Conservation (phyloP, 305 asterid genomes). For the Andrographis paniculata region DNA sequence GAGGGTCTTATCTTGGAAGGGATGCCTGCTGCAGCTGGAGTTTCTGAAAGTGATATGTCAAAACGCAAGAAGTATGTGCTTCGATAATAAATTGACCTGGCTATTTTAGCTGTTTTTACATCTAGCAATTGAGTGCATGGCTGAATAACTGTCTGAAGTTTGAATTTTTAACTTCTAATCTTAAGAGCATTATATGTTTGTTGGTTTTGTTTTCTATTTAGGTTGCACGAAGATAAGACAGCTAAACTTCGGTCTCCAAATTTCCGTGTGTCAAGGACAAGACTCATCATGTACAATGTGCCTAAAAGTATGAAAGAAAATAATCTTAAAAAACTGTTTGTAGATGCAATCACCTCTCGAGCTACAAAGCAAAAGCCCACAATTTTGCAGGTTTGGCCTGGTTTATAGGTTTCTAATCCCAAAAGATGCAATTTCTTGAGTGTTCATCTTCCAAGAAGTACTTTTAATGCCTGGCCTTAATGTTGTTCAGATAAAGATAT, state of each 20-base stretch:
- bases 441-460: background rate
- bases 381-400: conserved; percentile 65
- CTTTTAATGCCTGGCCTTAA: background rate
- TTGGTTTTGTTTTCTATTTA: too few relatives aligned
- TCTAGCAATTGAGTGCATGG: too few relatives aligned
- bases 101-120: too few relatives aligned
- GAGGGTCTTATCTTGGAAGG: conserved; percentile 88
- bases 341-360: conserved; percentile 74
- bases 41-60: conserved; percentile 70
- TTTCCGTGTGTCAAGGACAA: conserved; percentile 76
- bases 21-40: conserved; percentile 85
- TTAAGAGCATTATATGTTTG: too few relatives aligned
- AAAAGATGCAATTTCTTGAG: background rate
- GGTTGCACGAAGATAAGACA: conserved; percentile 81
- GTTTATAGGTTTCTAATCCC: conserved; percentile 2
- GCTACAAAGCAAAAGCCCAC: conserved; percentile 89
- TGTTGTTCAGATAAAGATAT: conserved; percentile 54
- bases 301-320: conserved; percentile 76
- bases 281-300: conserved; percentile 81
- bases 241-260: conserved; percentile 84
- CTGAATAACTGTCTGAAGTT: background rate
- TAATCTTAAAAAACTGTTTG: conserved; percentile 48
- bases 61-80: conserved; percentile 77
- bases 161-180: too few relatives aligned
- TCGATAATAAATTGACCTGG: conserved; percentile 3